phyloP scores from a whole-genome alignment of 345 rosid species.

The Salix suchowensis region DNA sequence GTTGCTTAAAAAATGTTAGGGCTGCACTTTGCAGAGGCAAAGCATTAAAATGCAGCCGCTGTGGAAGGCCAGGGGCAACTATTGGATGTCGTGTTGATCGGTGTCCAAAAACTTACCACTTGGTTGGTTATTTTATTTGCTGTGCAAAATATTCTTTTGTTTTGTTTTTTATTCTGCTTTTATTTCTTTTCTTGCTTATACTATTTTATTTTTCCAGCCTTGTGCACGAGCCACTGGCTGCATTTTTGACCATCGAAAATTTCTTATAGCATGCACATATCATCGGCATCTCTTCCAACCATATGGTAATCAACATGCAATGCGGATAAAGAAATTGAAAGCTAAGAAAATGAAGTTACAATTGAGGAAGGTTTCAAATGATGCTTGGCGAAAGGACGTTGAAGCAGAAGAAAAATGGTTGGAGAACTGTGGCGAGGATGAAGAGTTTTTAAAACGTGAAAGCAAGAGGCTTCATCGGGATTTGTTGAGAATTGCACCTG shows the following conservation, averaged over 20 bases:
- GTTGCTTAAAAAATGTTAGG: slow-evolving; percentile 87
- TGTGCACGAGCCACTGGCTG: slow-evolving; percentile 94
- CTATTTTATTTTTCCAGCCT: slow-evolving; percentile 51
- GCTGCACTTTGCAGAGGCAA: slow-evolving; percentile 96
- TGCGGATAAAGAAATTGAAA: slow-evolving; percentile 67
- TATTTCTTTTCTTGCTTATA: slow-evolving; percentile 4
- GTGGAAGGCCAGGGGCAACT: slow-evolving; percentile 98
- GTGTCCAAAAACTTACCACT: slow-evolving; percentile 94
- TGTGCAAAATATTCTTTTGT: not conserved
- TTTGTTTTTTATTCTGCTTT: not conserved
- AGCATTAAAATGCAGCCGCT: slow-evolving; percentile 87
- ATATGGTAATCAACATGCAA: slow-evolving; percentile 49
- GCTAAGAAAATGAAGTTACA: slow-evolving; percentile 75
- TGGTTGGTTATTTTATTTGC: slow-evolving; percentile 53
- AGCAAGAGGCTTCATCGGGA: slow-evolving; percentile 92
- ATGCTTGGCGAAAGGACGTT: slow-evolving; percentile 83
- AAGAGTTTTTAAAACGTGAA: slow-evolving; percentile 95
- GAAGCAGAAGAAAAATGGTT: slow-evolving; percentile 99
- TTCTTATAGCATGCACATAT: slow-evolving; percentile 97
- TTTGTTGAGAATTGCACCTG: slow-evolving; percentile 90
- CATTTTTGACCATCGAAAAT: slow-evolving; percentile 94
- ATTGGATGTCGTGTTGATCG: slow-evolving; percentile 99
- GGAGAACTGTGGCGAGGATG: slow-evolving; percentile 99
- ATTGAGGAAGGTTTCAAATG: slow-evolving; percentile 72
- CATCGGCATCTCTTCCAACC: slow-evolving; percentile 87